These are phyloP conservation scores for Handroanthus guayacan DNA, from an alignment of 257 asterid species.

Conservation along the genomic window DNA sequence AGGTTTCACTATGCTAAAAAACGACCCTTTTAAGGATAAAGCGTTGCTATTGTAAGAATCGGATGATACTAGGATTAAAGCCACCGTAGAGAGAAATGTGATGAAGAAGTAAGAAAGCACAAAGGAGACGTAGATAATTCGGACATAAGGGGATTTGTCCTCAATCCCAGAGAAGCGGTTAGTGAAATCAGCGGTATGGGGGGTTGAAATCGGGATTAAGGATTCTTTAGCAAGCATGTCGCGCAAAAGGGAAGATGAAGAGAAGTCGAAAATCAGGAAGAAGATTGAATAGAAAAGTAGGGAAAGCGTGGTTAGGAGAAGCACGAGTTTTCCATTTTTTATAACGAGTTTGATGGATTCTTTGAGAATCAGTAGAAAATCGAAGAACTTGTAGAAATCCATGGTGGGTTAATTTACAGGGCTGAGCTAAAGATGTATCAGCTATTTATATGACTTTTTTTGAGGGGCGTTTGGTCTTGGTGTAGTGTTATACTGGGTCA, in stretches of 20 bases:
- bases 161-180: conserved; percentile 13
- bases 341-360: conserved; percentile 42
- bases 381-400: conserved; percentile 18
- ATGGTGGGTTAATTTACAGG: background rate
- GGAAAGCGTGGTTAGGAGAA: conserved; percentile 32
- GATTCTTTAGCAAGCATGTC: conserved; percentile 40
- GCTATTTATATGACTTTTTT: background rate
- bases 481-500: conserved; percentile 7
- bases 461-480: background rate
- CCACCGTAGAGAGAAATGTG: conserved; percentile 4
- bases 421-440: background rate
- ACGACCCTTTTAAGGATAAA: conserved; percentile 32
- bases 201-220: conserved; percentile 27
- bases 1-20: conserved; percentile 11
- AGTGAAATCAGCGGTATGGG: conserved; percentile 21
- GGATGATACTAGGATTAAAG: conserved; percentile 30
- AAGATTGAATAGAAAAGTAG: conserved; percentile 33
- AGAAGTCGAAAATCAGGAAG: conserved; percentile 35
- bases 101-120: conserved; percentile 19
- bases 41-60: conserved; percentile 11
- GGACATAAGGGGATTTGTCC: conserved; percentile 17
- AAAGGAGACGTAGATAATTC: conserved; percentile 6
- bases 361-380: conserved; percentile 34
- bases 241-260: conserved; percentile 25
- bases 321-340: conserved; percentile 39